Percentiles rank a stretch among this genome's conserved stretches.
Evolutionary conservation across 2,329 filamentous ascomycete genomes (phyloP).

Genomic region (Blastomyces percursus): DNA sequence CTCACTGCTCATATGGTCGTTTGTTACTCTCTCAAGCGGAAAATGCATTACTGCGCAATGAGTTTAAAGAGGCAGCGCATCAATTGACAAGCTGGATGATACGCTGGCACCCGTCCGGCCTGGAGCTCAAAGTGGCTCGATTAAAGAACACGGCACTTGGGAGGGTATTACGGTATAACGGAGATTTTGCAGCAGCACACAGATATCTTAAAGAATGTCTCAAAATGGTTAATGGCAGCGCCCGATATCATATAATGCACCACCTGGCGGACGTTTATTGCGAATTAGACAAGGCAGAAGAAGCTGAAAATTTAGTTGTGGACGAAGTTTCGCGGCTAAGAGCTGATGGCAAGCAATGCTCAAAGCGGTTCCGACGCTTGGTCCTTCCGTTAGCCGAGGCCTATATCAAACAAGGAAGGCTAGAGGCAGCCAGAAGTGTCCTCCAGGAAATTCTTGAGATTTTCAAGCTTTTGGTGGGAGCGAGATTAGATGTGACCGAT

Average conservation of each 20-base stretch:
- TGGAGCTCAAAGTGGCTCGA: neutral
- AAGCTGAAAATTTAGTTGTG: neutral
- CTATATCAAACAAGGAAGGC: neutral
- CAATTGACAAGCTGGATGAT: neutral
- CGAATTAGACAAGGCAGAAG: neutral
- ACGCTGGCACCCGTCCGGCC: neutral
- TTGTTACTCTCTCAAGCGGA: neutral
- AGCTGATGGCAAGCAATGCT: neutral
- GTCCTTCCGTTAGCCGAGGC: neutral
- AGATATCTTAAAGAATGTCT: neutral
- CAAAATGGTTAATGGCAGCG: neutral
- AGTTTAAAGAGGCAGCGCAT: neutral
- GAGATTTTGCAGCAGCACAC: neutral
- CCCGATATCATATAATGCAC: conserved; percentile 2
- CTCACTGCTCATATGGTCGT: neutral
- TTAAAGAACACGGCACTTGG: neutral
- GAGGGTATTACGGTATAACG: neutral
- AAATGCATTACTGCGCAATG: neutral
- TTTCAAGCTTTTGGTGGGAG: neutral
- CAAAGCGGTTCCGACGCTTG: neutral
- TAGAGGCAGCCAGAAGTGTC: neutral
- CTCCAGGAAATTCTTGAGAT: neutral
- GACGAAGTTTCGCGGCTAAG: neutral
- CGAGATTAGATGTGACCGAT: neutral
- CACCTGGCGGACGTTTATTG: neutral